Evolutionary conservation across 73 alveolate species (phyloP), one percentile per base, ranked within the genome.

Genomic region (Symbiodinium pilosum): DNA sequence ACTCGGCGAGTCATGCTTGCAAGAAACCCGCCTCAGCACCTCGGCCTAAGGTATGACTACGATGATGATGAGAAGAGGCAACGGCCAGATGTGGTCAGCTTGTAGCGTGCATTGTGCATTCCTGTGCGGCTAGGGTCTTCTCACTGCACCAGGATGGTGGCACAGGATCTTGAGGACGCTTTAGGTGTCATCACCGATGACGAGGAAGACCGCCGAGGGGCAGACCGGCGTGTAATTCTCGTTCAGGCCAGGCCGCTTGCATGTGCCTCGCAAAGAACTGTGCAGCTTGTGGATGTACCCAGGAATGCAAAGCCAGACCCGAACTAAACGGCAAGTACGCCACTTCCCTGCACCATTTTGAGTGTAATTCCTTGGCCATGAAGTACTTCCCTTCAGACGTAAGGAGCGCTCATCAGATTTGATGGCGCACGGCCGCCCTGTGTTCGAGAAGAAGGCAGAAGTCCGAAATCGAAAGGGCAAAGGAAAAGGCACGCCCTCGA

Each of bases 151-250:
- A 88, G 95, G 95, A 88, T 88, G 95, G 95, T 88, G 47, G 95
- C 41, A 21, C 98, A 92, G 39, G 98, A 92, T n/a, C 89, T 92
- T 40, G 98, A 92, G 30, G 98, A 92, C 32, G 98, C 98, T 20
- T 41, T 92, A 5, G 98, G 92, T 64, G 83, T 92, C 98, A 71
- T 92, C 98, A 92, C 98, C 30, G 98, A 92, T 83, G 98, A 92
- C 81, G 98, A 92, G 98, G 98, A 92, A 43, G 98, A 92, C 56
- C 91, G 89, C 4, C 75, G 56, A 26, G 98, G 98, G n/a, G 98
- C 98, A 16, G 89, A 69, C 32, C 87, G 98, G 18, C 87, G 98
- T 38, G 83, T 71, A 40, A 92, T 92, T 86, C 54, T 71, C 64
- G 98, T 92, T 52, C 95, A 88, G 95, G 95, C 56, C 42, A 30